Evolutionary conservation across 805 yeast species (phyloP), one percentile per base, ranked within the genome.

Genomic region (Starmerella kuoi): DNA sequence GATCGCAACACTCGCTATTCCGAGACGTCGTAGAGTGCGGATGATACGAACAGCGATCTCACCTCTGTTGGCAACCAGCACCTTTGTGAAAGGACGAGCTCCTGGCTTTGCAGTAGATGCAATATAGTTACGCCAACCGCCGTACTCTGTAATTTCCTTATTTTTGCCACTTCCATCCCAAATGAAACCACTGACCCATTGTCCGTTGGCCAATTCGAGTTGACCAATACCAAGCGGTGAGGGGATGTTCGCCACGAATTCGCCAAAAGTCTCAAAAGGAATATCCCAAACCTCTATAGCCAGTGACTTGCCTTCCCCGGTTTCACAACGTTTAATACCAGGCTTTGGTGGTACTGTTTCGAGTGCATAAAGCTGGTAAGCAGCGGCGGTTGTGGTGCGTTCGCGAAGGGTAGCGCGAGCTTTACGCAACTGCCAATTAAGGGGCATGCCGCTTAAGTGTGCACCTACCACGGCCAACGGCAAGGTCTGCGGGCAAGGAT

Each of bases 1-100:
- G 35, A 88, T 79, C 5, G 97, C 91, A 52, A 88, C 79, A 1
- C 95, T 67, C 50, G 69, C 72, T 54, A 91, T 83, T 3, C 76
- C 76, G 50, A 91, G 60, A 60, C 79, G 79, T 61, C 82, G 83
- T 58, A 88, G 68, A 17, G 98, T 87, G 58, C 74, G 79, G 57
- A 88, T 85, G 53, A 91, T 85, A 56, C 98, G 70, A 24, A 87
- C 96, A 2, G 98, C 96, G 55, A 88, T 88, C 64, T 88, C 98
- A 60, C 97, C 97, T 65, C 98, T 75, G 67, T 88, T 88, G 31
- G 97, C 97, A 41, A 88, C 91, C 42, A 88, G 70, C n/a, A 88
- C 95, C 9, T 79, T 72, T 18, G 76, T 68, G 63, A 86, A 85
- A 1, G 93, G 91, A 55, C 73, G 74, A 14, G 36, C 40, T n/a